Conservation (phyloP, 2,329 filamentous ascomycete genomes). For the Talaromyces verruculosus region DNA sequence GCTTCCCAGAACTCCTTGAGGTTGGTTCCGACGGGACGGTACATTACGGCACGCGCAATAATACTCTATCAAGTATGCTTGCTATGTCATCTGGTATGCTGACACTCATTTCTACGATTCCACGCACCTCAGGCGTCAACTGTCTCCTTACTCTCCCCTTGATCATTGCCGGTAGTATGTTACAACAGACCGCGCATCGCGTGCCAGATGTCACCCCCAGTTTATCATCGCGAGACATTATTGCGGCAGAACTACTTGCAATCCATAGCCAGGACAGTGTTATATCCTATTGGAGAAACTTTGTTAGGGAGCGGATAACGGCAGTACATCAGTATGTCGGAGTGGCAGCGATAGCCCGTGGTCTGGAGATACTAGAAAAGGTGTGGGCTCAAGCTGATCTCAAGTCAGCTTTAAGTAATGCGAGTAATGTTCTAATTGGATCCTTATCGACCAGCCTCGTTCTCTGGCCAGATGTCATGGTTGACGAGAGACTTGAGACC, state of each 20-base stretch:
- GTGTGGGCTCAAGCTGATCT: background rate
- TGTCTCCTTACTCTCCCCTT: background rate
- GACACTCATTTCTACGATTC: background rate
- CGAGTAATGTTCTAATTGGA: background rate
- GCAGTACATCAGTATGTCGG: background rate
- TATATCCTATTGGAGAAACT: background rate
- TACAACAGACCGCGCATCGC: background rate
- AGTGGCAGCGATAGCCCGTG: background rate
- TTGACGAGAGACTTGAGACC: background rate
- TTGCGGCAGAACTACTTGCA: background rate
- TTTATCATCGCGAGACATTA: background rate
- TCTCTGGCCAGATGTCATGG: background rate
- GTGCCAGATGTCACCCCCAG: background rate
- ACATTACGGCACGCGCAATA: background rate
- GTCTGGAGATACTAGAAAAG: background rate
- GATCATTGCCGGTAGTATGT: background rate
- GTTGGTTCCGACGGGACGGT: background rate
- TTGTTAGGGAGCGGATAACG: slow-evolving; percentile 3
- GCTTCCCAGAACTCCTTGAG: background rate
- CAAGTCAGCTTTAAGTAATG: background rate
- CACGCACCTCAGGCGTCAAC: background rate
- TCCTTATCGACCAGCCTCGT: background rate
- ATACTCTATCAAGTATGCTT: background rate
- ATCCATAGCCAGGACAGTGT: background rate
- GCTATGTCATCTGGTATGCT: background rate